Conservation (phyloP, 2,329 filamentous ascomycete species). For the Neonectria hederae region DNA sequence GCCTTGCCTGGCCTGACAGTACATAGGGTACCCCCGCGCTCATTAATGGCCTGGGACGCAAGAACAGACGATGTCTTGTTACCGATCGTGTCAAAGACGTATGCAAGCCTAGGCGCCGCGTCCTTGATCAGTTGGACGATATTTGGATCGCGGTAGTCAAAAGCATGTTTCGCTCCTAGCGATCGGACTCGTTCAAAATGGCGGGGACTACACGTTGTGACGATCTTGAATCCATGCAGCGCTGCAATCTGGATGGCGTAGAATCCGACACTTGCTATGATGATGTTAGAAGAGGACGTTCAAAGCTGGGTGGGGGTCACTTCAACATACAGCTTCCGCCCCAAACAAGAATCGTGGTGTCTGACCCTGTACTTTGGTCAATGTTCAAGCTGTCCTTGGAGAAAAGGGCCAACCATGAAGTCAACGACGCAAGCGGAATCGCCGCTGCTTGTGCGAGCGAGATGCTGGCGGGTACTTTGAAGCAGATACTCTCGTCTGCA, state of each 20-base stretch:
- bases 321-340: constrained; percentile 53
- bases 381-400: constrained; percentile 50
- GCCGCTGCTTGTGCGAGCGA: constrained; percentile 47
- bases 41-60: constrained; percentile 44
- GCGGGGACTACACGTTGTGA: constrained; percentile 49
- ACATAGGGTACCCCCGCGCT: constrained; percentile 46
- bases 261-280: constrained; percentile 49
- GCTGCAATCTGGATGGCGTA: constrained; percentile 51
- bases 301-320: no score
- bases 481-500: constrained; percentile 53
- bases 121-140: constrained; percentile 49
- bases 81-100: constrained; percentile 57
- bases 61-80: constrained; percentile 46
- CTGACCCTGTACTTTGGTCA: constrained; percentile 22
- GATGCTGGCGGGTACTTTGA: constrained; percentile 48
- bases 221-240: constrained; percentile 44
- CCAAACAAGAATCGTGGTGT: constrained; percentile 51
- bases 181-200: constrained; percentile 46
- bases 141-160: constrained; percentile 52
- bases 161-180: constrained; percentile 47
- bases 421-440: constrained; percentile 51
- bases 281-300: background rate
- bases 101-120: constrained; percentile 45
- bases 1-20: constrained; percentile 54
- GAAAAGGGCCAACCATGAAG: constrained; percentile 52